Evolutionary conservation across 2,329 filamentous ascomycete species (phyloP).

Genomic region (Mollisia scopiformis): DNA sequence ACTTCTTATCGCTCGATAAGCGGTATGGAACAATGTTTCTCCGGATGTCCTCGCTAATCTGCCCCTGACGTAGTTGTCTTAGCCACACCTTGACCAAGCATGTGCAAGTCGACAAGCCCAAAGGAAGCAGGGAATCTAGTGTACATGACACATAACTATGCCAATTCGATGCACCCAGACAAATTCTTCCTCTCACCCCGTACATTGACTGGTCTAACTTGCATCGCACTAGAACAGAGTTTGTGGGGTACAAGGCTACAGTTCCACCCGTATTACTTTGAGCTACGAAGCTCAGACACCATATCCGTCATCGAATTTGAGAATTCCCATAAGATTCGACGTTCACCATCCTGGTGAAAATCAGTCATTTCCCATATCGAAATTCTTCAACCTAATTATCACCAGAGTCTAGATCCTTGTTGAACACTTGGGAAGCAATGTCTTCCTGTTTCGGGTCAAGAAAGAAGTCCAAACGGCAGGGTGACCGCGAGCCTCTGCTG

Average conservation of each 20-base stretch:
- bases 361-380: no score
- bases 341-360: background rate
- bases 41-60: background rate
- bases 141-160: background rate
- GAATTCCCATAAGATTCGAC: constrained; percentile 13
- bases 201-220: background rate
- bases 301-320: constrained; percentile 26
- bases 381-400: background rate
- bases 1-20: constrained; percentile 17
- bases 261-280: background rate
- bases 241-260: constrained; percentile 10
- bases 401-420: no score
- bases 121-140: constrained; percentile 5
- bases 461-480: constrained; percentile 30
- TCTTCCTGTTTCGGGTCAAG: constrained; percentile 37
- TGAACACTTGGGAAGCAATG: no score
- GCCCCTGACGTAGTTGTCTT: constrained; percentile 5
- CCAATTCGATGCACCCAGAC: background rate
- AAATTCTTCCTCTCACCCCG: constrained; percentile 1
- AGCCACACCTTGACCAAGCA: background rate
- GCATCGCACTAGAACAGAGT: background rate
- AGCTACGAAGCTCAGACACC: background rate
- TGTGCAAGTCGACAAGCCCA: background rate
- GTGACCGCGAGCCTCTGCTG: constrained; percentile 66
- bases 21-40: constrained; percentile 5